Percentiles rank a stretch among this genome's conserved stretches.
phyloP scores from a whole-genome alignment of 2,329 filamentous ascomycete species.

The Penicillium vulpinum region DNA sequence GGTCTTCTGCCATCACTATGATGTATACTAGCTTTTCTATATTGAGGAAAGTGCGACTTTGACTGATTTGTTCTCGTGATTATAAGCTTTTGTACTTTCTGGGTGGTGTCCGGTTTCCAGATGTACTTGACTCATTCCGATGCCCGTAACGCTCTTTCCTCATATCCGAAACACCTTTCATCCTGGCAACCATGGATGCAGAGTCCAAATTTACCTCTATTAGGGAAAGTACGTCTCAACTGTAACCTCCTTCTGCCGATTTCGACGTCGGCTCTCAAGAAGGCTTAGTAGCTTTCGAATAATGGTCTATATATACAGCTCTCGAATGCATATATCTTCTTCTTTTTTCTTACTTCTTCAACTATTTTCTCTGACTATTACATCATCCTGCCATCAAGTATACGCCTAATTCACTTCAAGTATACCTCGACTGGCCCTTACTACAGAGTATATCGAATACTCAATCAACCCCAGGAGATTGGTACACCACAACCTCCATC shows the following conservation, averaged over 20 bases:
- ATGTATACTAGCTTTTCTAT: neutral
- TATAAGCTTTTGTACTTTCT: neutral
- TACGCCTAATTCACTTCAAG: neutral
- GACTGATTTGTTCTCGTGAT: too few relatives aligned
- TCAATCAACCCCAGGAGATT: neutral
- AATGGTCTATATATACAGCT: neutral
- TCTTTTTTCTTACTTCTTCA: slow-evolving; percentile 1
- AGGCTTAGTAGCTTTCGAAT: neutral
- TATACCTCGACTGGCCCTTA: neutral
- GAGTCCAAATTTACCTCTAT: neutral
- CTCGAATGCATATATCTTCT: neutral
- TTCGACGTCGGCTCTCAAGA: neutral
- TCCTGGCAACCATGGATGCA: neutral
- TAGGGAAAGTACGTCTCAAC: neutral
- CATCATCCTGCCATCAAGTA: neutral
- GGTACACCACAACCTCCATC: neutral
- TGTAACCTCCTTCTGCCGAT: neutral
- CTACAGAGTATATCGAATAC: neutral
- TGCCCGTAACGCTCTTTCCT: neutral
- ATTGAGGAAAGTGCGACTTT: neutral
- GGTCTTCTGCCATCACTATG: neutral
- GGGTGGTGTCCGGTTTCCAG: neutral
- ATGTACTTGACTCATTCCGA: neutral
- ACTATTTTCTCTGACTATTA: neutral
- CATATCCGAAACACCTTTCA: neutral